Percentiles rank a stretch among this genome's conserved stretches.
Evolutionary conservation across 495 filamentous ascomycete species (phyloP).

Genomic region (Annulohypoxylon moriforme): DNA sequence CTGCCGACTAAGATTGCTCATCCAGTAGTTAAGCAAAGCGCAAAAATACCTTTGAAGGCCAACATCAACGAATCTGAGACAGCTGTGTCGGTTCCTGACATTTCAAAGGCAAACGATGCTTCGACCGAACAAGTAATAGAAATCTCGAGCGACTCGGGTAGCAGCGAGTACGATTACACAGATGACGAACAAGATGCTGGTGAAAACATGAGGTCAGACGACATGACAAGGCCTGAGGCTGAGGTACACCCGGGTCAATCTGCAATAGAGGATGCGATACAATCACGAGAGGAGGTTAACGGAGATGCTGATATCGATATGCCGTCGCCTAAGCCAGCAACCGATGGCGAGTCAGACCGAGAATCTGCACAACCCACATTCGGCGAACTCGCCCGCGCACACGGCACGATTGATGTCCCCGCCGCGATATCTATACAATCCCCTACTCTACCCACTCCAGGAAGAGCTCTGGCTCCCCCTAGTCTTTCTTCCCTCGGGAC

Average conservation of each 20-base stretch:
- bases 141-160: constrained; percentile 67
- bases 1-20: constrained; percentile 58
- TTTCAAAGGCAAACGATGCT: constrained; percentile 46
- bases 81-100: constrained; percentile 62
- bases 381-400: constrained; percentile 83
- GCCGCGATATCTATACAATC: constrained; percentile 63
- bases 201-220: constrained; percentile 27
- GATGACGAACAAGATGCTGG: constrained; percentile 49
- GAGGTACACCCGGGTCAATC: constrained; percentile 19
- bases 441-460: constrained; percentile 46
- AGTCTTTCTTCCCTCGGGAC: constrained; percentile 86
- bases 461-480: constrained; percentile 64
- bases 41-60: constrained; percentile 67
- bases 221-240: constrained; percentile 16
- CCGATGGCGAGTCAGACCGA: constrained; percentile 61
- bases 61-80: constrained; percentile 80
- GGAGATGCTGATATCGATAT: constrained; percentile 53
- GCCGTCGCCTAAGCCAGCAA: constrained; percentile 59
- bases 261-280: background rate
- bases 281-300: constrained; percentile 21
- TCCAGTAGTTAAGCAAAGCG: constrained; percentile 66
- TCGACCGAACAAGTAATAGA: constrained; percentile 57
- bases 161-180: constrained; percentile 52
- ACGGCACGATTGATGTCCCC: constrained; percentile 82
- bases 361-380: constrained; percentile 75